Evolutionary conservation across 192 early-diverging fungal genomes (phyloP).

Genomic region (Geranomyces variabilis): DNA sequence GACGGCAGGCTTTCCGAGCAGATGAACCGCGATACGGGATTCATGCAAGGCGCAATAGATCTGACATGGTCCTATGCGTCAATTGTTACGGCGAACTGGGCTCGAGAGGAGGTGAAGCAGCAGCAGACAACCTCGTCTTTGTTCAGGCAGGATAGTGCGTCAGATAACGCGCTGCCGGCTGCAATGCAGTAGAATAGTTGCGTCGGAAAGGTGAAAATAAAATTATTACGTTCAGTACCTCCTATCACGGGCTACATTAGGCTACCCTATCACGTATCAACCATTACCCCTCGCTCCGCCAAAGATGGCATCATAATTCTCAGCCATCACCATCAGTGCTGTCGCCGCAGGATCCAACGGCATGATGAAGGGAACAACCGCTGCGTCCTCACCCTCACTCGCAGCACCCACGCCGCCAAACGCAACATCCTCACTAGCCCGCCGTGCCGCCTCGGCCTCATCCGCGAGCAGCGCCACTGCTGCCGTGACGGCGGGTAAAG

Average conservation of each 20-base stretch:
- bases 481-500: neutral
- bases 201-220: too few relatives aligned
- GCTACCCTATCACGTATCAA: neutral
- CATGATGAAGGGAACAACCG: neutral
- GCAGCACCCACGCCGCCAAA: neutral
- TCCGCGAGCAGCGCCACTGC: neutral
- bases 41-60: conserved; percentile 61
- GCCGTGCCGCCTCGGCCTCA: neutral
- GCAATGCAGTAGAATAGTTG: too few relatives aligned
- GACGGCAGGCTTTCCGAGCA: conserved; percentile 70
- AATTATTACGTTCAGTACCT: too few relatives aligned
- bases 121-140: too few relatives aligned
- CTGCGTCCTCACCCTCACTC: neutral
- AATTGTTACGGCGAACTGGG: conserved; percentile 42
- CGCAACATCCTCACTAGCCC: neutral
- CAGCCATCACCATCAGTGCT: neutral
- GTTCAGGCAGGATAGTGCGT: too few relatives aligned
- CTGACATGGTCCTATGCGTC: conserved; percentile 78
- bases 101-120: conserved; percentile 10
- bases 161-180: too few relatives aligned
- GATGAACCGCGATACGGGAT: conserved; percentile 58
- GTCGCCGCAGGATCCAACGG: neutral
- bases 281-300: neutral
- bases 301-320: conserved; percentile 2
- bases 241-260: too few relatives aligned